A percentile compares a stretch with the other conserved stretches of the same genome.
Conservation (phyloP, 2,329 filamentous ascomycete species). For the Penicillium sp. region DNA sequence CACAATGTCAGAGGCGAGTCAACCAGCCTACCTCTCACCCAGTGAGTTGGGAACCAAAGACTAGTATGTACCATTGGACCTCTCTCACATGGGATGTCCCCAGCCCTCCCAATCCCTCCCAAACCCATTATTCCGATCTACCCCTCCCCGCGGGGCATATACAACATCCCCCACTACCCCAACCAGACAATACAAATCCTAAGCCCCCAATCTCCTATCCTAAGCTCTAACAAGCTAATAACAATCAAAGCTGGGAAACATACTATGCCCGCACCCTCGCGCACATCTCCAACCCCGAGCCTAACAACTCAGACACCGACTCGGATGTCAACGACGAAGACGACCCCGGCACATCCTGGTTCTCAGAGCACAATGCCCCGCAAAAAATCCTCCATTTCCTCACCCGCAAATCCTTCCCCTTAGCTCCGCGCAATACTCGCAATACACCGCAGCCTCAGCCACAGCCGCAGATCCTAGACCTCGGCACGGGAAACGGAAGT, state of each 20-base stretch:
- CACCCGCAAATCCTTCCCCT: conserved; percentile 45
- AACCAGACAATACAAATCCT: background rate
- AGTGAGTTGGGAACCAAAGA: conserved; percentile 82
- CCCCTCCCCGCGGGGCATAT: conserved; percentile 2
- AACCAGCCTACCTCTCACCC: conserved; percentile 66
- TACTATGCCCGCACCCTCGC: conserved; percentile 45
- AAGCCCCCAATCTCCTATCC: background rate
- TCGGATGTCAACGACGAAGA: conserved; percentile 68
- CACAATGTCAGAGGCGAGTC: conserved; percentile 29
- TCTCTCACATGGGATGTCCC: background rate
- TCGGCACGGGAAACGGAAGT: conserved; percentile 92
- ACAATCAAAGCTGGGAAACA: conserved; percentile 58
- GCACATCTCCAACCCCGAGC: conserved; percentile 27
- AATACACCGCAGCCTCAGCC: background rate
- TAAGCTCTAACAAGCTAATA: conserved; percentile 8
- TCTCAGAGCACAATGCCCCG: conserved; percentile 87
- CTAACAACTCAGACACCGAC: conserved; percentile 52
- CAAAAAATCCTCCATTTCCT: conserved; percentile 71
- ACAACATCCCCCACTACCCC: background rate
- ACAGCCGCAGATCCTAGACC: conserved; percentile 62
- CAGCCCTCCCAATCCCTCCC: background rate
- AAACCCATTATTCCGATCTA: conserved; percentile 2
- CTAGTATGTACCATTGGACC: conserved; percentile 58
- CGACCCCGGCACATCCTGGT: conserved; percentile 84
- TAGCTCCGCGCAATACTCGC: conserved; percentile 38